Percentiles rank a stretch among this genome's conserved stretches.
phyloP scores from a whole-genome alignment of 2,329 filamentous ascomycete species.

The Incumbomyces lentus region DNA sequence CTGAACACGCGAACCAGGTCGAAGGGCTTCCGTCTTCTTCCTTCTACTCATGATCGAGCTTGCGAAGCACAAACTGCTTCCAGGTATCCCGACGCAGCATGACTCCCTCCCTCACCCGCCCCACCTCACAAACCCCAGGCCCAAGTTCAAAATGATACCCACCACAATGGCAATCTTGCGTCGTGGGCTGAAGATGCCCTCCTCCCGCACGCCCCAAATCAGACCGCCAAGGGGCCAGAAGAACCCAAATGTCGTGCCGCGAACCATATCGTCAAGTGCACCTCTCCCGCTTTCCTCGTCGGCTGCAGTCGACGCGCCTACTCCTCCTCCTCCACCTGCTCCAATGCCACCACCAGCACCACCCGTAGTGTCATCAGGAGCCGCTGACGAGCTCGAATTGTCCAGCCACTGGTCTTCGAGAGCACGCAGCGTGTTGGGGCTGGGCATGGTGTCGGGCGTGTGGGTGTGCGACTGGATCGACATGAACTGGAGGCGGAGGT shows the following conservation, averaged over 20 bases:
- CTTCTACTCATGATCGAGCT: no score
- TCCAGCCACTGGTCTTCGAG: slow-evolving; percentile 93
- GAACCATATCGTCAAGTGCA: slow-evolving; percentile 73
- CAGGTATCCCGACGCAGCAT: no score
- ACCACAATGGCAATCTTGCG: slow-evolving; percentile 79
- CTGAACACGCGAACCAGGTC: no score
- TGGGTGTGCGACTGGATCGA: slow-evolving; percentile 71
- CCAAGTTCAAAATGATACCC: slow-evolving; percentile 69
- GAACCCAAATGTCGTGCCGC: slow-evolving; percentile 83
- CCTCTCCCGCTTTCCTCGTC: slow-evolving; percentile 39
- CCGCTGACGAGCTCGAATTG: slow-evolving; percentile 34
- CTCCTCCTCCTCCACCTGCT: slow-evolving; percentile 13
- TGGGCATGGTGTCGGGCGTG: slow-evolving; percentile 82
- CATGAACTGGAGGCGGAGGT: slow-evolving; percentile 78
- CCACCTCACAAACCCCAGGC: slow-evolving; percentile 60
- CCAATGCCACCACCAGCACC: slow-evolving; percentile 24
- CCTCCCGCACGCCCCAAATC: slow-evolving; percentile 75
- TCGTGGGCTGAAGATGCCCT: slow-evolving; percentile 74
- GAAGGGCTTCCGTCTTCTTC: no score
- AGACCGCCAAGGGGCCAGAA: slow-evolving; percentile 85
- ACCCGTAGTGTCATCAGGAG: slow-evolving; percentile 13
- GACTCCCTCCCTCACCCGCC: slow-evolving; percentile 28
- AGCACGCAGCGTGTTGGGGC: slow-evolving; percentile 59
- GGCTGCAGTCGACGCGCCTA: slow-evolving; percentile 22
- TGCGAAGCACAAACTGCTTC: no score